These are phyloP conservation scores for Blastocystis sp. DNA, from an alignment of 352 stramenopile species.

Conservation along the genomic window DNA sequence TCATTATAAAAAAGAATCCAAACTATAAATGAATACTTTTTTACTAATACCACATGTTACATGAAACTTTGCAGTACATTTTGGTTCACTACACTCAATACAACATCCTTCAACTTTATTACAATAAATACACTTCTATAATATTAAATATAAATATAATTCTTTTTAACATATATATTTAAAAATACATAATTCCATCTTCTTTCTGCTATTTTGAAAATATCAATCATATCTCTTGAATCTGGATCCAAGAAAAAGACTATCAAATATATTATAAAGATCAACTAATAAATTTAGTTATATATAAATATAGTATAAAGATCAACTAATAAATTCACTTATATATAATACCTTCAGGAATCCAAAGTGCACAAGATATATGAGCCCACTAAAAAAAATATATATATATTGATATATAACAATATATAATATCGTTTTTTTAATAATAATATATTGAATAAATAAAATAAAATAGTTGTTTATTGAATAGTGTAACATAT, in stretches of 20 bases:
- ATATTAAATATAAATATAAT: no score
- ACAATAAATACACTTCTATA: conserved; percentile 24
- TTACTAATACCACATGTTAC: conserved; percentile 33
- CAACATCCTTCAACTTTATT: conserved; percentile 19
- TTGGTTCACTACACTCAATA: conserved; percentile 26
- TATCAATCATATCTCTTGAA: conserved; percentile 26
- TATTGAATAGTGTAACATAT: no score
- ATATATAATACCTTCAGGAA: conserved; percentile 6
- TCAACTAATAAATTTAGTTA: not conserved
- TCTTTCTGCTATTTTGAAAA: conserved; percentile 20
- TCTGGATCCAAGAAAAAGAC: conserved; percentile 34
- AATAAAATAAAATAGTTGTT: no score
- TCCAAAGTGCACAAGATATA: conserved; percentile 31
- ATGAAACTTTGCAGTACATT: conserved; percentile 26
- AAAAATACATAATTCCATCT: conserved; percentile 30
- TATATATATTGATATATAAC: no score
- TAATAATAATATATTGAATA: no score
- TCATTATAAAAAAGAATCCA: not conserved
- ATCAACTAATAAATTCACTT: not conserved
- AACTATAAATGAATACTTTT: not conserved
- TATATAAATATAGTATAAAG: conserved; percentile 28
- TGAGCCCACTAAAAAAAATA: conserved; percentile 34
- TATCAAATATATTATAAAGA: conserved; percentile 1
- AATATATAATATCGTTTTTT: no score
- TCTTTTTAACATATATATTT: no score